phyloP scores from a whole-genome alignment of 805 yeast genomes.

The Candida multigemmis region DNA sequence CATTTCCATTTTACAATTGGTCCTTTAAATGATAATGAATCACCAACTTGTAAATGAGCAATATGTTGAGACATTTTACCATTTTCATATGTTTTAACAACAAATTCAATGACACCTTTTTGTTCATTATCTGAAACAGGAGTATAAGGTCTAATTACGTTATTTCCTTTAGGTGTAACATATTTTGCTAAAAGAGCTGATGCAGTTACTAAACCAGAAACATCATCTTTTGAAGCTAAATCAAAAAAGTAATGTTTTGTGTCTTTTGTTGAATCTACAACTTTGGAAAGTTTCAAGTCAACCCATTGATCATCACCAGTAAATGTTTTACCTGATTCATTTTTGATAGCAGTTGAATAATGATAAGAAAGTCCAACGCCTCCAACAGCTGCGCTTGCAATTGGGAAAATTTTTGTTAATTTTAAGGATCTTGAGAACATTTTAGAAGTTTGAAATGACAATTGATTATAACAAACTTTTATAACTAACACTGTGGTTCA shows the following conservation, averaged over 20 bases:
- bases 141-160: constrained; percentile 84
- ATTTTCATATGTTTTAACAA: constrained; percentile 74
- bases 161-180: constrained; percentile 74
- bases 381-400: constrained; percentile 20
- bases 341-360: constrained; percentile 12
- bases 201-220: constrained; percentile 71
- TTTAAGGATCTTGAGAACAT: constrained; percentile 15
- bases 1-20: constrained; percentile 89
- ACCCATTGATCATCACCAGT: constrained; percentile 62
- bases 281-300: constrained; percentile 50
- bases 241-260: constrained; percentile 65
- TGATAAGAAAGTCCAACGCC: constrained; percentile 20
- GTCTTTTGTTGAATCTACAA: constrained; percentile 46
- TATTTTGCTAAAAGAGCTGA: constrained; percentile 75
- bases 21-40: constrained; percentile 86
- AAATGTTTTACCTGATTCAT: constrained; percentile 40
- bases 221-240: constrained; percentile 56
- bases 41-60: constrained; percentile 62
- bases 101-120: constrained; percentile 69
- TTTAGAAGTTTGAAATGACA: too few species aligned
- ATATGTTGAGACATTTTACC: constrained; percentile 82
- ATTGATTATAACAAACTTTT: too few species aligned
- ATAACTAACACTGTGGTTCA: too few species aligned
- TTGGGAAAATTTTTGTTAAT: constrained; percentile 19
- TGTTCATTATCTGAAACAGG: constrained; percentile 67